Conservation (phyloP, 192 early-diverging fungal species). For the Dispira parvispora region DNA sequence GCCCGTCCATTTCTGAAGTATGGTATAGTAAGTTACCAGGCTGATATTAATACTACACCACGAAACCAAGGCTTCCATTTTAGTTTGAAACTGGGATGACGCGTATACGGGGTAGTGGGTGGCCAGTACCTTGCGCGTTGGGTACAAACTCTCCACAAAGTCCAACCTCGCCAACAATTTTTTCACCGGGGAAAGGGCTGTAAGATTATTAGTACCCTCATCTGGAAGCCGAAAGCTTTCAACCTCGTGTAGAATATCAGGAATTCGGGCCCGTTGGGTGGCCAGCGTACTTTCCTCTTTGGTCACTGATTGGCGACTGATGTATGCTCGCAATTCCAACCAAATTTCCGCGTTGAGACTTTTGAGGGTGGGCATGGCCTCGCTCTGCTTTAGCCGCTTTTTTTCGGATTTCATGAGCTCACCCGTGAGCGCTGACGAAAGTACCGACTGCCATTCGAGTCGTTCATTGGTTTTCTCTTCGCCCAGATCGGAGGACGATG, state of each 20-base stretch:
- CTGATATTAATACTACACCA: slow-evolving; percentile 59
- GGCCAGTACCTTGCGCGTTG: slow-evolving; percentile 40
- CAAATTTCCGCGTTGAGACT: slow-evolving; percentile 44
- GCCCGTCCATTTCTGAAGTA: slow-evolving; percentile 72
- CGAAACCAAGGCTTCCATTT: slow-evolving; percentile 52
- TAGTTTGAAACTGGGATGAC: slow-evolving; percentile 43
- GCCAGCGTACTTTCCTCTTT: slow-evolving; percentile 54
- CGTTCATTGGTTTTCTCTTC: slow-evolving; percentile 43
- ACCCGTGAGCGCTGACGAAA: slow-evolving; percentile 60
- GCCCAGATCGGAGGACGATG: slow-evolving; percentile 6
- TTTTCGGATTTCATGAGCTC: slow-evolving; percentile 76
- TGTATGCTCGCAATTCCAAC: slow-evolving; percentile 47
- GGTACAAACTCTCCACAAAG: slow-evolving; percentile 60
- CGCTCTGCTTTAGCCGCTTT: slow-evolving; percentile 33
- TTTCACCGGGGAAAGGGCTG: slow-evolving; percentile 41
- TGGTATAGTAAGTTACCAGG: slow-evolving; percentile 49
- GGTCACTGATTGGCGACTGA: slow-evolving; percentile 37
- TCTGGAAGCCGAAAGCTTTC: slow-evolving; percentile 40
- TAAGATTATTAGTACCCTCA: slow-evolving; percentile 14
- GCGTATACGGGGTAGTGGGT: slow-evolving; percentile 50
- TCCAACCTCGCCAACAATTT: slow-evolving; percentile 60
- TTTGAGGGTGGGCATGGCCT: slow-evolving; percentile 26
- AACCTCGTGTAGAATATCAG: slow-evolving; percentile 35
- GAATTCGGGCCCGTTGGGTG: slow-evolving; percentile 40
- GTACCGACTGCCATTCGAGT: slow-evolving; percentile 72